Percentiles rank a stretch among this genome's conserved stretches.
Conservation (phyloP, 2,329 filamentous ascomycete species). For the Fusarium pilosicola region DNA sequence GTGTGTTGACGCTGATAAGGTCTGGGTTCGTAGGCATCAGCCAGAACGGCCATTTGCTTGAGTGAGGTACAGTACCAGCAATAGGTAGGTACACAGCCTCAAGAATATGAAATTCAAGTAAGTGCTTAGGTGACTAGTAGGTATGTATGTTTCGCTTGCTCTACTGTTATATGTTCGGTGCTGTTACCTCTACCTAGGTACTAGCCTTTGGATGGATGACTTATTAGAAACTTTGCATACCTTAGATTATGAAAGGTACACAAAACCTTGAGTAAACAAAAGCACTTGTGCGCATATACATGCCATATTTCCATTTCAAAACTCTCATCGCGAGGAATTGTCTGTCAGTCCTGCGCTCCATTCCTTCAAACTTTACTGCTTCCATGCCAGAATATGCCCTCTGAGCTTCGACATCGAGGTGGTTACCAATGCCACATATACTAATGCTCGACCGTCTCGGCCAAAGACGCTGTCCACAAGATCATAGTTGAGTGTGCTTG, state of each 20-base stretch:
- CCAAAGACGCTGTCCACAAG: neutral
- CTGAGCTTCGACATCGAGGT: neutral
- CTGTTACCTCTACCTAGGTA: neutral
- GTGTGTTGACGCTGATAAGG: neutral
- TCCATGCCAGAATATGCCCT: neutral
- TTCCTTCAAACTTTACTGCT: neutral
- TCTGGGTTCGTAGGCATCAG: neutral
- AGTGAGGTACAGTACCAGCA: neutral
- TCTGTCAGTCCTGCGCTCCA: neutral
- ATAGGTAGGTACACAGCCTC: neutral
- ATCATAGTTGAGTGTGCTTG: neutral
- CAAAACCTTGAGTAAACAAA: neutral
- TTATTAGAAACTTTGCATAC: neutral
- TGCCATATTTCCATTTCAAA: neutral
- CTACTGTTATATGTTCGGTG: neutral
- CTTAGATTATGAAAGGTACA: too few relatives aligned
- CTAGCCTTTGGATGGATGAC: neutral
- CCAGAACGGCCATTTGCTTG: neutral
- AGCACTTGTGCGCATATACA: neutral
- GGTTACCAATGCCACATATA: neutral
- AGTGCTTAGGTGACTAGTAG: too few relatives aligned
- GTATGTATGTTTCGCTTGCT: neutral
- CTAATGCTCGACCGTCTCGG: neutral
- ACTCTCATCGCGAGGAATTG: neutral
- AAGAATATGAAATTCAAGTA: neutral